Evolutionary conservation across 164 flowering plant genomes (phyloP).

Genomic region (Cinnamomum micranthum): DNA sequence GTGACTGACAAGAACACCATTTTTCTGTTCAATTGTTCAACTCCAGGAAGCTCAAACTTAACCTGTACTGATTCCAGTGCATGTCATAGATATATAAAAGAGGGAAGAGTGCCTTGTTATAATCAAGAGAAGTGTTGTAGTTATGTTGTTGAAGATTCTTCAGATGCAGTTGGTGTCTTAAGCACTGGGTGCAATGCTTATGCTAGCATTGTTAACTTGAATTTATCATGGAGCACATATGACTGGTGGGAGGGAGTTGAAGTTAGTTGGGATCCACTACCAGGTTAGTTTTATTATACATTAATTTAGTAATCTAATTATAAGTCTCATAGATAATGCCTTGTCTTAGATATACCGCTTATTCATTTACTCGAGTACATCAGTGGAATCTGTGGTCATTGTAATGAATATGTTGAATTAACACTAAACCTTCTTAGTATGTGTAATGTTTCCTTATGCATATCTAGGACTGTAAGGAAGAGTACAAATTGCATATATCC

Average conservation of each 20-base stretch:
- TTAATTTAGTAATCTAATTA: too few species aligned
- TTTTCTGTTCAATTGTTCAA: neutral
- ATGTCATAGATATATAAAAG: neutral
- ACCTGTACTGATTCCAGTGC: neutral
- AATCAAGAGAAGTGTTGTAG: neutral
- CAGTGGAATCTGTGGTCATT: too few species aligned
- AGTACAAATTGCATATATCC: too few species aligned
- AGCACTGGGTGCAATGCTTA: neutral
- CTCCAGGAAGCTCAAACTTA: neutral
- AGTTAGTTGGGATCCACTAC: neutral
- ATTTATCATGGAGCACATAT: neutral
- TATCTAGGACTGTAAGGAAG: too few species aligned
- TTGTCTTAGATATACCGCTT: too few species aligned
- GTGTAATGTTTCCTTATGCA: too few species aligned
- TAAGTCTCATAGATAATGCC: too few species aligned
- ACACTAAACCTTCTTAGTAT: too few species aligned
- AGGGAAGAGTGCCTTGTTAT: neutral
- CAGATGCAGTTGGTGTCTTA: neutral
- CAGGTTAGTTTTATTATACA: too few species aligned
- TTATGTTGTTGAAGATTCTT: neutral
- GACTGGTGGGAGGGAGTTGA: neutral
- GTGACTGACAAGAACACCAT: constrained; percentile 1
- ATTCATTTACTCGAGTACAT: too few species aligned
- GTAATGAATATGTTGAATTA: too few species aligned
- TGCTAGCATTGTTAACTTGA: neutral